These are phyloP conservation scores for Ophiostoma perfectum DNA, from an alignment of 2,329 filamentous ascomycete genomes.

Conservation along the genomic window DNA sequence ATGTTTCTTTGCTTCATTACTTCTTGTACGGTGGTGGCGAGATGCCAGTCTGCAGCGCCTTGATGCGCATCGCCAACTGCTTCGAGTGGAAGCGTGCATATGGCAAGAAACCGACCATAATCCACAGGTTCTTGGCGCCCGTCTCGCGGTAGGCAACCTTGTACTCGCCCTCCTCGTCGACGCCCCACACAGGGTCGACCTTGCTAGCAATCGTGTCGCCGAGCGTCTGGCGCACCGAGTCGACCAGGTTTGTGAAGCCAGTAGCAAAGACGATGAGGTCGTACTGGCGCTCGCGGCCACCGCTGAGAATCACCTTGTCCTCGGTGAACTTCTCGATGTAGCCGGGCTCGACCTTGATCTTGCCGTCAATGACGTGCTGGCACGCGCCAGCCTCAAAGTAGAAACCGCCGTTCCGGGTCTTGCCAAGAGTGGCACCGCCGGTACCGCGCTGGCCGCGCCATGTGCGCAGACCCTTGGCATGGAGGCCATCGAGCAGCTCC, in stretches of 20 bases:
- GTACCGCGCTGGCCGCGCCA: conserved; percentile 22
- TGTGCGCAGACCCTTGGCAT: conserved; percentile 17
- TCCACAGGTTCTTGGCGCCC: conserved; percentile 36
- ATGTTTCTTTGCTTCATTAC: background rate
- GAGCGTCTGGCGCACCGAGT: conserved; percentile 43
- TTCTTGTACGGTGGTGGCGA: conserved; percentile 23
- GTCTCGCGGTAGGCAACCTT: conserved; percentile 33
- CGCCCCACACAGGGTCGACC: conserved; percentile 43
- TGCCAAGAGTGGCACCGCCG: conserved; percentile 17
- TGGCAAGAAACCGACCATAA: conserved; percentile 36
- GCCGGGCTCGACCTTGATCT: conserved; percentile 23
- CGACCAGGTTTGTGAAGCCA: conserved; percentile 50
- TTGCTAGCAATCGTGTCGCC: conserved; percentile 46
- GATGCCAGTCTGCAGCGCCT: conserved; percentile 29
- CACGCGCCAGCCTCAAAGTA: conserved; percentile 23
- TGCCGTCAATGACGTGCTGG: conserved; percentile 21
- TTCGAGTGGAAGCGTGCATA: conserved; percentile 35
- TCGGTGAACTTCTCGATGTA: conserved; percentile 32
- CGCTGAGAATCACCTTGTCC: conserved; percentile 33
- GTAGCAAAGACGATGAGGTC: conserved; percentile 44
- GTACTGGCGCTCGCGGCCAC: conserved; percentile 32
- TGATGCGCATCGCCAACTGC: conserved; percentile 33
- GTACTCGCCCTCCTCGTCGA: conserved; percentile 46
- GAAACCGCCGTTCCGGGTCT: conserved; percentile 22
- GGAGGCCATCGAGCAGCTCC: conserved; percentile 15